Evolutionary conservation across 257 asterid species (phyloP), one percentile per base, ranked within the genome.

Genomic region (Echium plantagineum): DNA sequence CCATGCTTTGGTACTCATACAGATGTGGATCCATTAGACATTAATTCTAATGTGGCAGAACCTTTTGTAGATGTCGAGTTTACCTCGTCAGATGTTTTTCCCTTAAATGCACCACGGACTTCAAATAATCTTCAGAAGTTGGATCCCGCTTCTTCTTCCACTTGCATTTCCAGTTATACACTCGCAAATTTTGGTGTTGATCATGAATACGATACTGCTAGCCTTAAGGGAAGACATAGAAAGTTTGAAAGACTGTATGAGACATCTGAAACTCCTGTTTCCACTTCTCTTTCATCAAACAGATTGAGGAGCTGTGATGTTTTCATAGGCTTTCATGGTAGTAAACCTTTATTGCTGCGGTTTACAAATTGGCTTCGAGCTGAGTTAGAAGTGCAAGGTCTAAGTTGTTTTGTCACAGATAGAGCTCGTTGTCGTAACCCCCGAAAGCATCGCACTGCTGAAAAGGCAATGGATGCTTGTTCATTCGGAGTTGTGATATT

Each of bases 331-430:
- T 85, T 89, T 42, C 87, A 85, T 47, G 94, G 97, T 31, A 76
- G 83, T 57, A 89, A 85, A 70, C 80, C 91, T 8, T 64, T 77
- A 60, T 57, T 85, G 70, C 78, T 77, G 48, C 68, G 89, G 53
- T 89, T 89, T 64, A 76, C 82, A 24, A 86, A 89, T 62, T 89
- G 97, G 95, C 91, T 89, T 52, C 89, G 85, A 17, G 89, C 95
- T 7, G 97, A 89, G 78, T 63, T 89, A 60, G 95, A 89, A 71
- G 81, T 68, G 61, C 97, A 86, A 74, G 95, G 97, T 21, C 63
- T 86, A 82, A 89, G 91, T 66, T 85, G 97, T 74, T 82, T 83
- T 16, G 78, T 84, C 13, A 78, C 97, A 0, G 95, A 89, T 69
- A 66, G 95, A 55, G 75, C 95, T 12, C 76, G 81, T 49, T 84